These are phyloP conservation scores for Rhizopus arrhizus DNA, from an alignment of 371 early-diverging fungal species.

Conservation along the genomic window DNA sequence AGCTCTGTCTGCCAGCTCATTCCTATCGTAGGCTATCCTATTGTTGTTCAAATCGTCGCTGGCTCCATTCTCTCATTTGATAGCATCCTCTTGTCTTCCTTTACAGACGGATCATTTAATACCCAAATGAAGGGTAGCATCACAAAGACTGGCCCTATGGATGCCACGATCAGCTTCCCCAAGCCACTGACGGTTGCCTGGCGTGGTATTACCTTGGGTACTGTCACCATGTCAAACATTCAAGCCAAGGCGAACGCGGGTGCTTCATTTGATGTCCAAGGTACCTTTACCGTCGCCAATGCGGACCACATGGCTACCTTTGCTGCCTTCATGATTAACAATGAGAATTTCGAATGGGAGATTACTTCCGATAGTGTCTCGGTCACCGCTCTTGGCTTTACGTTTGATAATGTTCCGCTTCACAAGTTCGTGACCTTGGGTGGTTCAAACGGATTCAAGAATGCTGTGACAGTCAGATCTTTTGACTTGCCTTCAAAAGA, in stretches of 20 bases:
- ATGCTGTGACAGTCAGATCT: constrained; percentile 47
- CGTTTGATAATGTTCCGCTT: constrained; percentile 30
- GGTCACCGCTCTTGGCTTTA: constrained; percentile 55
- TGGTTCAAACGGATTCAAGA: constrained; percentile 51
- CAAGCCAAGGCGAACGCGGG: constrained; percentile 41
- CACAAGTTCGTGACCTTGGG: constrained; percentile 43
- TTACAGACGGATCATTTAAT: constrained; percentile 49
- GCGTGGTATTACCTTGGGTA: constrained; percentile 50
- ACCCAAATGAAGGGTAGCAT: constrained; percentile 55
- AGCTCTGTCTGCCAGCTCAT: constrained; percentile 47
- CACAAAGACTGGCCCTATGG: constrained; percentile 61
- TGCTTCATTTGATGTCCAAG: constrained; percentile 47
- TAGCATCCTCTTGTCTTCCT: constrained; percentile 48
- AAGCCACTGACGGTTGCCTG: constrained; percentile 53
- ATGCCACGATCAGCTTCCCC: constrained; percentile 60
- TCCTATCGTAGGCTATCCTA: constrained; percentile 53
- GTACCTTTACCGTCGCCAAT: constrained; percentile 47
- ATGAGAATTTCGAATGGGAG: constrained; percentile 54
- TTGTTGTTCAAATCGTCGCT: constrained; percentile 60
- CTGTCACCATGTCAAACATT: constrained; percentile 49
- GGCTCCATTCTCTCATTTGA: constrained; percentile 47
- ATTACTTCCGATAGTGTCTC: constrained; percentile 43
- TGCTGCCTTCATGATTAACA: constrained; percentile 54
- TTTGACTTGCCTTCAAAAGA: constrained; percentile 57
- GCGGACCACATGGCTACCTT: constrained; percentile 47